Evolutionary conservation across 2,329 filamentous ascomycete species (phyloP).

Genomic region (Pestalotiopsis sp.): DNA sequence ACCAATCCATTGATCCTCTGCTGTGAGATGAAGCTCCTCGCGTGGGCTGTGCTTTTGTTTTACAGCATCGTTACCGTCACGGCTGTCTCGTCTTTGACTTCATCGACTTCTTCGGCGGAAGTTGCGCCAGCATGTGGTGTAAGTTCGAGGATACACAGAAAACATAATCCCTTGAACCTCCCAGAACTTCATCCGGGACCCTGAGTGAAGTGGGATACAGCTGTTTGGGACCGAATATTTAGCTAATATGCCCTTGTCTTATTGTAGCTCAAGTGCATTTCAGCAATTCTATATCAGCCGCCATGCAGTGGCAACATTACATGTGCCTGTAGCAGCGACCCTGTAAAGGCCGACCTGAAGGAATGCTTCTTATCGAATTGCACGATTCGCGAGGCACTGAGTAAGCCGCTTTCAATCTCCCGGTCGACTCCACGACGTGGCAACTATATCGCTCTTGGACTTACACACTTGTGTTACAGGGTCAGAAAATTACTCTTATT

Average conservation of each 20-base stretch:
- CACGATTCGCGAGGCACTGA: constrained; percentile 6
- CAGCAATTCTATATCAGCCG: not conserved
- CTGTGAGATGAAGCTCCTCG: not conserved
- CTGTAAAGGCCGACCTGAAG: constrained; percentile 2
- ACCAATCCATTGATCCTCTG: no score
- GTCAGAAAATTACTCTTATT: constrained; percentile 7
- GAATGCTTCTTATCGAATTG: constrained; percentile 5
- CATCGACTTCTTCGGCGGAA: not conserved
- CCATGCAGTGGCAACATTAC: not conserved
- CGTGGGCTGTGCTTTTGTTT: constrained; percentile 2
- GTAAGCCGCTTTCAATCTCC: not conserved
- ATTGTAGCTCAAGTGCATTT: not conserved
- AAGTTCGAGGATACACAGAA: not conserved
- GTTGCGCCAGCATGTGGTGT: constrained; percentile 8
- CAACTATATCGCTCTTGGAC: not conserved
- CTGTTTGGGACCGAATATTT: not conserved
- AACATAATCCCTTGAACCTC: not conserved
- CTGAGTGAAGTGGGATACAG: not conserved
- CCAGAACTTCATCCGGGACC: not conserved
- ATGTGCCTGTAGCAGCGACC: constrained; percentile 5
- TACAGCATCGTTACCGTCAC: not conserved
- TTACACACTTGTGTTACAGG: not conserved
- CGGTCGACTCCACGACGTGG: not conserved
- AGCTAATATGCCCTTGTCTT: not conserved
- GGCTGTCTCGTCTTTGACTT: not conserved